A percentile compares a stretch with the other conserved stretches of the same genome.
These are phyloP conservation scores for Mycosarcoma maydis DNA, from an alignment of 1,284 basidiomycete species.

Conservation along the genomic window DNA sequence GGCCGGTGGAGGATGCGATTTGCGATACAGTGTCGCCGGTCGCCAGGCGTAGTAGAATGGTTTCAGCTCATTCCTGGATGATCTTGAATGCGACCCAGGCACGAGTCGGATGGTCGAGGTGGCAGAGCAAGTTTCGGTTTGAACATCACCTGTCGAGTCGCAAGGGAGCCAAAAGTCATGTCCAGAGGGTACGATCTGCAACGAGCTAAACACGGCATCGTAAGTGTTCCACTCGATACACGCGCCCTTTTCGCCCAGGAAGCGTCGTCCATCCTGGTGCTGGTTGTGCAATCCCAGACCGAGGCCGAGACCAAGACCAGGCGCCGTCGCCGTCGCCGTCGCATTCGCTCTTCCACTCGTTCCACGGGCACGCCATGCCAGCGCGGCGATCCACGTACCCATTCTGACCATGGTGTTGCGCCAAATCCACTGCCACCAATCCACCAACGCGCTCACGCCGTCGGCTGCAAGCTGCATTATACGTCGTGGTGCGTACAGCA, in stretches of 20 bases:
- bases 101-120: not conserved
- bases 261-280: constrained; percentile 18
- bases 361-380: no score
- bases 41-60: constrained; percentile 91
- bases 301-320: constrained; percentile 15
- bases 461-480: constrained; percentile 29
- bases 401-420: constrained; percentile 1
- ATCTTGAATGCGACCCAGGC: no score
- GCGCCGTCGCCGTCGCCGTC: not conserved
- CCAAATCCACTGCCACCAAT: constrained; percentile 1
- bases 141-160: not conserved
- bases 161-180: constrained; percentile 68
- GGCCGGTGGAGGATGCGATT: constrained; percentile 79
- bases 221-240: constrained; percentile 27
- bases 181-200: constrained; percentile 81
- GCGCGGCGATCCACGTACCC: not conserved
- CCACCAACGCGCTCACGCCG: constrained; percentile 1
- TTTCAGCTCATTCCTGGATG: no score
- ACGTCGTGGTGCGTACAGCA: constrained; percentile 46
- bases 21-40: constrained; percentile 83
- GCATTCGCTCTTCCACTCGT: not conserved
- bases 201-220: constrained; percentile 48
- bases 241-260: constrained; percentile 19
- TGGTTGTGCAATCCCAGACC: not conserved
- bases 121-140: not conserved